Conservation (phyloP, 805 yeast species). For the Starmerella davenportii region DNA sequence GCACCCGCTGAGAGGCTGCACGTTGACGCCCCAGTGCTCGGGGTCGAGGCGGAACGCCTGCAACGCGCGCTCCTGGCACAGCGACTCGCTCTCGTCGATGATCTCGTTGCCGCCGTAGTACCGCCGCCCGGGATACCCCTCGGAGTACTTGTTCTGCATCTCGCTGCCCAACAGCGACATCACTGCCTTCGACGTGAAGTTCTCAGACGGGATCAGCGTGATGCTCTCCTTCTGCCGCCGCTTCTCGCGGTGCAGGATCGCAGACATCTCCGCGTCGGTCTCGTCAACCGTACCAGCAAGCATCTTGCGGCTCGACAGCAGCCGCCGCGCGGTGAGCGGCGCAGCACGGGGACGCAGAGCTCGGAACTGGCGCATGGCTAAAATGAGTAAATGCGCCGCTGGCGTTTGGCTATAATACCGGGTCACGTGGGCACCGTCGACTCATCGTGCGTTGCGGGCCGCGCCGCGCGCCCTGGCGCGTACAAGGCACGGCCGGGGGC, state of each 20-base stretch:
- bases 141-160: slow-evolving; percentile 95
- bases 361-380: too few species aligned
- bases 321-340: slow-evolving; percentile 2
- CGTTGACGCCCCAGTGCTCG: slow-evolving; percentile 91
- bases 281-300: slow-evolving; percentile 13
- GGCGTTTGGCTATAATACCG: too few species aligned
- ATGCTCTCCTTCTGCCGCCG: slow-evolving; percentile 81
- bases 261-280: slow-evolving; percentile 65
- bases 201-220: slow-evolving; percentile 86
- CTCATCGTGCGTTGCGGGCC: too few species aligned
- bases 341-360: too few species aligned
- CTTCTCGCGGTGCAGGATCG: slow-evolving; percentile 58
- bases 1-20: slow-evolving; percentile 86
- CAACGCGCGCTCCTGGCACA: slow-evolving; percentile 84
- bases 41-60: slow-evolving; percentile 62
- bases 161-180: slow-evolving; percentile 89
- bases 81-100: slow-evolving; percentile 75
- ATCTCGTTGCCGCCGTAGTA: slow-evolving; percentile 96
- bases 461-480: too few species aligned
- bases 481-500: too few species aligned
- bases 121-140: slow-evolving; percentile 95
- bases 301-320: slow-evolving; percentile 11
- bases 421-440: too few species aligned
- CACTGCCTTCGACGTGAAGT: slow-evolving; percentile 87
- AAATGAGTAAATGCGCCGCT: too few species aligned